Conservation (phyloP, 23 red algal genomes). For the Gracilaria gracilis region DNA sequence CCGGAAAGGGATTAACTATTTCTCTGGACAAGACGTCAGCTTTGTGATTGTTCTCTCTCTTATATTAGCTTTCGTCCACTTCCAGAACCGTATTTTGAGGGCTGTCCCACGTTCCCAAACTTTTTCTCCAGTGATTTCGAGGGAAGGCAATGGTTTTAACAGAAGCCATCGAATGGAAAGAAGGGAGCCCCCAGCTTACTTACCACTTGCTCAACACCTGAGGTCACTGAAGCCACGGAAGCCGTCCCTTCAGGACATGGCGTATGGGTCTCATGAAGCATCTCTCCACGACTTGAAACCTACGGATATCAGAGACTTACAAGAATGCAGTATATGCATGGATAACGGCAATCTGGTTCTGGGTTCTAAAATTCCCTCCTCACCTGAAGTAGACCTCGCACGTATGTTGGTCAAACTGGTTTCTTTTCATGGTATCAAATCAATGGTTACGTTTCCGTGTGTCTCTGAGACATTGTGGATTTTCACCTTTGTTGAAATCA, state of each 20-base stretch:
- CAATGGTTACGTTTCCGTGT: slow-evolving; percentile 54
- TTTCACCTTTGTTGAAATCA: slow-evolving; percentile 37
- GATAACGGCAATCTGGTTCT: slow-evolving; percentile 14
- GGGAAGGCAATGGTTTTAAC: not conserved
- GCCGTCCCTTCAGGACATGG: slow-evolving; percentile 58
- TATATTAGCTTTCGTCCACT: slow-evolving; percentile 12
- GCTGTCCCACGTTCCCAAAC: not conserved
- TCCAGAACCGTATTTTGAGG: slow-evolving; percentile 19
- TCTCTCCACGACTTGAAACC: slow-evolving; percentile 38
- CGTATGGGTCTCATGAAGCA: slow-evolving; percentile 29
- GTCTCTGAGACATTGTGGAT: slow-evolving; percentile 43
- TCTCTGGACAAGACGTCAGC: slow-evolving; percentile 30
- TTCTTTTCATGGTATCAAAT: slow-evolving; percentile 52
- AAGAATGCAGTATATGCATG: slow-evolving; percentile 23
- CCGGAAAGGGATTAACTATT: not conserved
- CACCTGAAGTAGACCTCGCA: slow-evolving; percentile 21
- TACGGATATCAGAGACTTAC: slow-evolving; percentile 33
- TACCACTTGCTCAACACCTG: slow-evolving; percentile 56
- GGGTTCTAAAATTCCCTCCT: slow-evolving; percentile 1
- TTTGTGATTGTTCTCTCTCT: slow-evolving; percentile 14
- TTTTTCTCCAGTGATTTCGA: not conserved
- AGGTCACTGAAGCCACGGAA: slow-evolving; percentile 16
- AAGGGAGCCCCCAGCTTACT: slow-evolving; percentile 27
- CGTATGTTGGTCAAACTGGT: slow-evolving; percentile 31
- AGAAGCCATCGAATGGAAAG: not conserved